Conservation (phyloP, 352 stramenopile species). For the Globisporangium sylvaticum region DNA sequence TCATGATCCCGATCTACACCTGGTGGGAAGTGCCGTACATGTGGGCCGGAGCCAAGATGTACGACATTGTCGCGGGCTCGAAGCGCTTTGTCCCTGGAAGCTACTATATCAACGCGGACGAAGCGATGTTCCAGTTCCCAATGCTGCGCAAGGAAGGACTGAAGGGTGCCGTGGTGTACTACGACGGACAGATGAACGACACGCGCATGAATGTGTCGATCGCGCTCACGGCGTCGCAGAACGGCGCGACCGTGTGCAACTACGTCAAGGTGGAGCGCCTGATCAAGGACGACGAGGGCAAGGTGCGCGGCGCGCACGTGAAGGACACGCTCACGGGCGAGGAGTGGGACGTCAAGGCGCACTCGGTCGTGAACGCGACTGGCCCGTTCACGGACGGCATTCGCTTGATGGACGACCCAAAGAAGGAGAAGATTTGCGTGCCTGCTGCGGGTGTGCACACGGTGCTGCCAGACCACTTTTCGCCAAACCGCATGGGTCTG, state of each 20-base stretch:
- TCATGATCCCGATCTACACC: slow-evolving; percentile 96
- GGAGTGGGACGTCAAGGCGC: slow-evolving; percentile 87
- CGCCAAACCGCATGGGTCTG: slow-evolving; percentile 91
- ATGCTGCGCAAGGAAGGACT: slow-evolving; percentile 91
- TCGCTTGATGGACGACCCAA: slow-evolving; percentile 91
- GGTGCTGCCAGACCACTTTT: slow-evolving; percentile 95
- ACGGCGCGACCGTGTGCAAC: slow-evolving; percentile 90
- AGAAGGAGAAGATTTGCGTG: slow-evolving; percentile 89
- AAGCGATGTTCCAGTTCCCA: slow-evolving; percentile 93
- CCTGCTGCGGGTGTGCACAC: slow-evolving; percentile 93
- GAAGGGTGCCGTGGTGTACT: slow-evolving; percentile 91
- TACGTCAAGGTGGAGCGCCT: slow-evolving; percentile 88
- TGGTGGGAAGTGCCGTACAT: slow-evolving; percentile 96
- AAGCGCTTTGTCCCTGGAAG: slow-evolving; percentile 87
- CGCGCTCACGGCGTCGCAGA: slow-evolving; percentile 92
- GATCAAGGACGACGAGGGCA: slow-evolving; percentile 85
- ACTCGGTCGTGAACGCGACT: slow-evolving; percentile 93
- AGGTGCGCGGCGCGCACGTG: slow-evolving; percentile 85
- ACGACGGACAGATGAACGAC: slow-evolving; percentile 93
- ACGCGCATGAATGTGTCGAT: slow-evolving; percentile 94
- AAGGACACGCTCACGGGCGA: slow-evolving; percentile 88
- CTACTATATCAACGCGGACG: slow-evolving; percentile 89
- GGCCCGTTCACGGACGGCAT: slow-evolving; percentile 91
- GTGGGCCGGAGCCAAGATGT: slow-evolving; percentile 90
- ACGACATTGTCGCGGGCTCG: slow-evolving; percentile 90